Percentiles rank a stretch among this genome's conserved stretches.
Conservation (phyloP, 2,329 filamentous ascomycete species). For the Calycina marina region DNA sequence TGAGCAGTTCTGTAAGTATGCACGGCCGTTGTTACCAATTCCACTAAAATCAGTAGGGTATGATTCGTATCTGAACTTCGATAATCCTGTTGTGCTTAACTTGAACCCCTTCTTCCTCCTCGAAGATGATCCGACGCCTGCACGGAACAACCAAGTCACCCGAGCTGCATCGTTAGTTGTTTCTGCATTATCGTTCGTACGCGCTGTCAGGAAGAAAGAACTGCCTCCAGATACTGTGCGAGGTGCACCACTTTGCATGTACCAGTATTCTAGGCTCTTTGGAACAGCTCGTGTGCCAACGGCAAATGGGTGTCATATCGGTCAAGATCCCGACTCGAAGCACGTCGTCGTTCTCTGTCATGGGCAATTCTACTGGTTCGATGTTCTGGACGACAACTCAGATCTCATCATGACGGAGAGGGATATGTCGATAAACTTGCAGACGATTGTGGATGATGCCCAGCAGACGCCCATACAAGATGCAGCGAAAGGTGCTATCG, state of each 20-base stretch:
- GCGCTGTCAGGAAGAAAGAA: conserved; percentile 85
- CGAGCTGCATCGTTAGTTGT: conserved; percentile 83
- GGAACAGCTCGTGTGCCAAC: conserved; percentile 91
- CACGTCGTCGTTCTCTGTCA: conserved; percentile 88
- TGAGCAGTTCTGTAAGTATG: conserved; percentile 82
- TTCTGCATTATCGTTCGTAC: conserved; percentile 81
- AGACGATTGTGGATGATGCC: conserved; percentile 85
- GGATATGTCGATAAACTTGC: conserved; percentile 79
- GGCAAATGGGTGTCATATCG: conserved; percentile 87
- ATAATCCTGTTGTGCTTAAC: conserved; percentile 94
- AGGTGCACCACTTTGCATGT: conserved; percentile 86
- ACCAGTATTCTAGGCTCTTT: conserved; percentile 91
- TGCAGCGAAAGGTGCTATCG: conserved; percentile 85
- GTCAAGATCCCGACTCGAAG: conserved; percentile 83
- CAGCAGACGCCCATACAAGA: conserved; percentile 81
- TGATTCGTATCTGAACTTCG: conserved; percentile 94
- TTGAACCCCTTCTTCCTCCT: conserved; percentile 95
- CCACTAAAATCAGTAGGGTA: conserved; percentile 51
- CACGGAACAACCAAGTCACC: conserved; percentile 91
- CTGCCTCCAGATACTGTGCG: conserved; percentile 76
- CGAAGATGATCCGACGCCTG: conserved; percentile 93
- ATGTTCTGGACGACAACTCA: conserved; percentile 85
- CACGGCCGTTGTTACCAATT: not conserved
- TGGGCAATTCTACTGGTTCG: conserved; percentile 98
- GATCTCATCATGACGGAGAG: conserved; percentile 96